Percentiles rank a stretch among this genome's conserved stretches.
These are phyloP conservation scores for Penicillium sp. DNA, from an alignment of 2,329 filamentous ascomycete genomes.

Conservation along the genomic window DNA sequence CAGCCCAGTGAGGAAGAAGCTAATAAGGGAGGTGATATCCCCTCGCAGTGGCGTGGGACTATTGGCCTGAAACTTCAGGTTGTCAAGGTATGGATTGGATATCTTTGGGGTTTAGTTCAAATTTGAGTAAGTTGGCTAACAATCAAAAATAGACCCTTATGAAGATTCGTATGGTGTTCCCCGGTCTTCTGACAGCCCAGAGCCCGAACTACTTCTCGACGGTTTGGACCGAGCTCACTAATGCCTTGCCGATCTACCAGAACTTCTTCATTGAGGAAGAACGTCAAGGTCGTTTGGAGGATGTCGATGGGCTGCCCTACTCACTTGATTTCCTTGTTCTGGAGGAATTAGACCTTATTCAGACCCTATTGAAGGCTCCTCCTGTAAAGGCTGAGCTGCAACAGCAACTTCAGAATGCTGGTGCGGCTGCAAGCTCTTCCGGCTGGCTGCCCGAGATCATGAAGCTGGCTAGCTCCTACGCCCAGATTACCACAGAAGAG, in stretches of 20 bases:
- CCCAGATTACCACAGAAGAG: slow-evolving; percentile 88
- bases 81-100: slow-evolving; percentile 62
- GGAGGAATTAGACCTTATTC: slow-evolving; percentile 93
- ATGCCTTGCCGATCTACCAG: slow-evolving; percentile 71
- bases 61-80: slow-evolving; percentile 89
- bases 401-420: slow-evolving; percentile 65
- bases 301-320: slow-evolving; percentile 87
- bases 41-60: slow-evolving; percentile 73
- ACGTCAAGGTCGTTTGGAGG: slow-evolving; percentile 82
- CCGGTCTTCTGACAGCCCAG: slow-evolving; percentile 76
- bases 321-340: slow-evolving; percentile 90
- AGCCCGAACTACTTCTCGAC: slow-evolving; percentile 80
- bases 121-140: slow-evolving; percentile 14
- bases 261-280: slow-evolving; percentile 83
- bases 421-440: slow-evolving; percentile 60
- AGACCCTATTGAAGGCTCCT: slow-evolving; percentile 82
- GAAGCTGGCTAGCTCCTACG: slow-evolving; percentile 79
- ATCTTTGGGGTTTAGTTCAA: not conserved
- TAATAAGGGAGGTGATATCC: slow-evolving; percentile 52
- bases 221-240: slow-evolving; percentile 82
- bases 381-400: slow-evolving; percentile 89
- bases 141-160: slow-evolving; percentile 65
- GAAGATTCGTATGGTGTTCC: slow-evolving; percentile 82
- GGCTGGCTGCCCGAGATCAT: slow-evolving; percentile 87
- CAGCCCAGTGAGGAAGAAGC: slow-evolving; percentile 59